Conservation (phyloP, 306 rosid genomes). For the Vigna nakashimae region DNA sequence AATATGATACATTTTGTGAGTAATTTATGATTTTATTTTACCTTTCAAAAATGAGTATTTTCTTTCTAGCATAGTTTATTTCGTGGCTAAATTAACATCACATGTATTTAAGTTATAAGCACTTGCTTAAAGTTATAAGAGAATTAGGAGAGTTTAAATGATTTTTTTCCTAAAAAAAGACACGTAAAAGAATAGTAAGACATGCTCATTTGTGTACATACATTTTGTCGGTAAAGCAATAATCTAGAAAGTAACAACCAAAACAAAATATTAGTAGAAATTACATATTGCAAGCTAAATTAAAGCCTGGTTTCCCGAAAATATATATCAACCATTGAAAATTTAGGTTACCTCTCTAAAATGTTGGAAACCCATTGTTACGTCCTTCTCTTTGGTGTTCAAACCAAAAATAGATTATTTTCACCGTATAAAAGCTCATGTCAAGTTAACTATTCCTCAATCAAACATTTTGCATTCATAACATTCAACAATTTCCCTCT, state of each 20-base stretch:
- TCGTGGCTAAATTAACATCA: too few species aligned
- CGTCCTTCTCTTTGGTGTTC: background rate
- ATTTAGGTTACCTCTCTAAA: background rate
- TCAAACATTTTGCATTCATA: constrained; percentile 14
- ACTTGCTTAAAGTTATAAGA: too few species aligned
- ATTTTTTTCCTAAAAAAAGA: too few species aligned
- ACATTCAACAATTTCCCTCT: background rate
- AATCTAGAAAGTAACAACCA: background rate
- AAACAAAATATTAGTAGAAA: background rate
- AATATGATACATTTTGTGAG: too few species aligned
- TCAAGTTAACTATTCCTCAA: constrained; percentile 1
- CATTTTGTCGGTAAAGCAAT: background rate
- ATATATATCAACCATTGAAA: constrained; percentile 2
- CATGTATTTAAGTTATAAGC: too few species aligned
- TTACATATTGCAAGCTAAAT: constrained; percentile 13
- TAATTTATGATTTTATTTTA: too few species aligned
- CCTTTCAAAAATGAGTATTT: too few species aligned
- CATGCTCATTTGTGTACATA: too few species aligned
- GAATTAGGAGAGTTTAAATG: too few species aligned
- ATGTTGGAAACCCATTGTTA: background rate
- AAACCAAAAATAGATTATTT: constrained; percentile 17
- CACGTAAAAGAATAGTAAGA: too few species aligned
- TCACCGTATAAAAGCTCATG: background rate
- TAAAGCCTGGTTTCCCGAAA: background rate
- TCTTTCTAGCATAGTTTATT: too few species aligned